Evolutionary conservation across 495 filamentous ascomycete genomes (phyloP).

Genomic region (Xylaria bambusicola): DNA sequence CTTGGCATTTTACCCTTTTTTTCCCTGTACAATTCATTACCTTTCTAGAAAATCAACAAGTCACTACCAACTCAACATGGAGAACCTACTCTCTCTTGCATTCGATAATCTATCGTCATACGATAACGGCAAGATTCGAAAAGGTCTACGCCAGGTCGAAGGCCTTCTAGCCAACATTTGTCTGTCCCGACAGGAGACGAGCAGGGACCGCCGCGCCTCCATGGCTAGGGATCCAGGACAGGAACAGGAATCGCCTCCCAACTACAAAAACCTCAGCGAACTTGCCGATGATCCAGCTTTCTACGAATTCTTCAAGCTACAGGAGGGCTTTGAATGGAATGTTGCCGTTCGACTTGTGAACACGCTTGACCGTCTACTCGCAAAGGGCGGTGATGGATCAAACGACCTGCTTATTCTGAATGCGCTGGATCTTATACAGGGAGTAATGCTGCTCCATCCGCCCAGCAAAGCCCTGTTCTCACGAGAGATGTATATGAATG

Average conservation of each 20-base stretch:
- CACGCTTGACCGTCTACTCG: slow-evolving; percentile 85
- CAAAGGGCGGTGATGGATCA: slow-evolving; percentile 74
- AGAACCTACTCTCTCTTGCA: slow-evolving; percentile 85
- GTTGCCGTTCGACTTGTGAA: slow-evolving; percentile 83
- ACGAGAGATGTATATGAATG: slow-evolving; percentile 92
- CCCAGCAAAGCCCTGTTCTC: slow-evolving; percentile 85
- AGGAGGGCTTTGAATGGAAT: slow-evolving; percentile 98
- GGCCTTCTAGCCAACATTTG: slow-evolving; percentile 96
- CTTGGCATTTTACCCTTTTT: slow-evolving; percentile 26
- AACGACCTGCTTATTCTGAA: slow-evolving; percentile 89
- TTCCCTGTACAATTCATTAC: slow-evolving; percentile 10
- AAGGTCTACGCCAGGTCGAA: slow-evolving; percentile 93
- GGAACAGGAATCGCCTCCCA: slow-evolving; percentile 52
- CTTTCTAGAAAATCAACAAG: slow-evolving; percentile 13
- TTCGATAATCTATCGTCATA: slow-evolving; percentile 97
- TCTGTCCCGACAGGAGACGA: slow-evolving; percentile 67
- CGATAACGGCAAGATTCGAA: slow-evolving; percentile 83
- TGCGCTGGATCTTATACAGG: slow-evolving; percentile 87
- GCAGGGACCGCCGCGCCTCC: slow-evolving; percentile 76
- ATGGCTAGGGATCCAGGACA: slow-evolving; percentile 74
- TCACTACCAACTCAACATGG: slow-evolving; percentile 59
- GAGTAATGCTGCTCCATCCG: slow-evolving; percentile 88
- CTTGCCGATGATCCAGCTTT: slow-evolving; percentile 86
- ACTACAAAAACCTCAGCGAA: slow-evolving; percentile 63
- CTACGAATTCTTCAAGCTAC: slow-evolving; percentile 92